A percentile compares a stretch with the other conserved stretches of the same genome.
Evolutionary conservation across 495 filamentous ascomycete species (phyloP).

Genomic region (Lasiosphaeriaceae sp.): DNA sequence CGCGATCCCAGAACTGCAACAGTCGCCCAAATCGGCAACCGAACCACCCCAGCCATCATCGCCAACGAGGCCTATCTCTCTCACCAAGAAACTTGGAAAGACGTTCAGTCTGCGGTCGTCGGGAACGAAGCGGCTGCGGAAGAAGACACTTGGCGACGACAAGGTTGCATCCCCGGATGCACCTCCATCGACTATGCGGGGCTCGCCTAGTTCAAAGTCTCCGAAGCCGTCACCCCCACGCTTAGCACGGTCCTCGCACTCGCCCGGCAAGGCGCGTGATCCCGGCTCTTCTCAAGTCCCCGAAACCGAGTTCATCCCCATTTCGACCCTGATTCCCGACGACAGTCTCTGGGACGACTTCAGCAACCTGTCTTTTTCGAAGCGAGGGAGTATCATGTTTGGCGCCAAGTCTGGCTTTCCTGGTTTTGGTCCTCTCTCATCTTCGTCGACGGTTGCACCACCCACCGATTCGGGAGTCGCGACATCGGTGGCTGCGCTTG

Average conservation of each 20-base stretch:
- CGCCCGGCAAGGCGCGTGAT: constrained; percentile 20
- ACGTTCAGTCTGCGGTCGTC: constrained; percentile 35
- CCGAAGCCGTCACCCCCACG: constrained; percentile 23
- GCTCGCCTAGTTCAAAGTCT: constrained; percentile 15
- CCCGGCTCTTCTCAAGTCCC: constrained; percentile 14
- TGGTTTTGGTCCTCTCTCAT: constrained; percentile 30
- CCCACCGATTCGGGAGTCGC: neutral
- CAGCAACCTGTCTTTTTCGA: constrained; percentile 49
- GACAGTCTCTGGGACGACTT: constrained; percentile 50
- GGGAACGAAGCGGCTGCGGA: constrained; percentile 28
- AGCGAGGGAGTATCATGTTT: constrained; percentile 63
- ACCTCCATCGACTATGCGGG: constrained; percentile 14
- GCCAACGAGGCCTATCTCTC: constrained; percentile 15
- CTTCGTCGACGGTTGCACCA: constrained; percentile 8
- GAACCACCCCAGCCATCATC: constrained; percentile 11
- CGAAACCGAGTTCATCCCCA: constrained; percentile 34
- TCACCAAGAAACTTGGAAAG: constrained; percentile 28
- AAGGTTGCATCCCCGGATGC: constrained; percentile 17
- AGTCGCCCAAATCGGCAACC: constrained; percentile 8
- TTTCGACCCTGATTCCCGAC: constrained; percentile 50
- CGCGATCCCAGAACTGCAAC: too few relatives aligned
- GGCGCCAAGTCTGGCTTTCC: constrained; percentile 26
- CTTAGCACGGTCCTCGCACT: constrained; percentile 18
- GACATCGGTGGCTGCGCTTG: neutral
- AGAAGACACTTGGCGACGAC: constrained; percentile 29